A percentile compares a stretch with the other conserved stretches of the same genome.
Conservation (phyloP, 2,329 filamentous ascomycete species). For the Scorias spongiosa region DNA sequence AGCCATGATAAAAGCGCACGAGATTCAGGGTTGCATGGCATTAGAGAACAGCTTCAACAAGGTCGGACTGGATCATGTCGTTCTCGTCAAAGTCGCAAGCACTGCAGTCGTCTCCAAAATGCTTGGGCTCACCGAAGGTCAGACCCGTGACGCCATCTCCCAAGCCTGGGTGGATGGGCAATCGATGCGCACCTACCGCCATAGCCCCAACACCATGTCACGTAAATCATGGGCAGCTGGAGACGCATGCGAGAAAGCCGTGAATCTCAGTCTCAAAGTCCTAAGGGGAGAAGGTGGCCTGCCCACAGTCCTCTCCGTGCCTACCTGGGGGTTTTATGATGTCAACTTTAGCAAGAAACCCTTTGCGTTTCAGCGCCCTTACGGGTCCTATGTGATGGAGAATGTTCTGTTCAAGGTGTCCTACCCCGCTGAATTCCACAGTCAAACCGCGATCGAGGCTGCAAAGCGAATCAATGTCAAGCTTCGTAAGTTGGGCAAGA, state of each 20-base stretch:
- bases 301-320: constrained; percentile 81
- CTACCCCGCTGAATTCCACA: constrained; percentile 96
- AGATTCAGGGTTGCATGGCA: constrained; percentile 94
- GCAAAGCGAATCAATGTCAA: constrained; percentile 76
- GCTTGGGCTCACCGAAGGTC: constrained; percentile 74
- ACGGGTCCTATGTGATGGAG: constrained; percentile 99
- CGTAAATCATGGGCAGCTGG: constrained; percentile 98
- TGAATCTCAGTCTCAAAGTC: constrained; percentile 96
- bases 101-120: constrained; percentile 90
- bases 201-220: constrained; percentile 98
- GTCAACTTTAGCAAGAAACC: constrained; percentile 91
- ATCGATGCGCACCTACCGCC: constrained; percentile 88
- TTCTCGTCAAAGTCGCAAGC: constrained; percentile 93
- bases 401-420: constrained; percentile 99
- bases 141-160: constrained; percentile 89
- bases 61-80: constrained; percentile 93
- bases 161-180: constrained; percentile 98
- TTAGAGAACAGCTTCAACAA: constrained; percentile 98
- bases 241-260: constrained; percentile 94
- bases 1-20: constrained; percentile 92
- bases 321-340: constrained; percentile 97
- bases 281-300: constrained; percentile 85
- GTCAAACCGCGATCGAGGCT: constrained; percentile 92
- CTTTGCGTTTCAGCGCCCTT: constrained; percentile 90
- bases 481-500: constrained; percentile 74